phyloP scores from a whole-genome alignment of 2,329 filamentous ascomycete genomes.

The Blumeriella jaapii region DNA sequence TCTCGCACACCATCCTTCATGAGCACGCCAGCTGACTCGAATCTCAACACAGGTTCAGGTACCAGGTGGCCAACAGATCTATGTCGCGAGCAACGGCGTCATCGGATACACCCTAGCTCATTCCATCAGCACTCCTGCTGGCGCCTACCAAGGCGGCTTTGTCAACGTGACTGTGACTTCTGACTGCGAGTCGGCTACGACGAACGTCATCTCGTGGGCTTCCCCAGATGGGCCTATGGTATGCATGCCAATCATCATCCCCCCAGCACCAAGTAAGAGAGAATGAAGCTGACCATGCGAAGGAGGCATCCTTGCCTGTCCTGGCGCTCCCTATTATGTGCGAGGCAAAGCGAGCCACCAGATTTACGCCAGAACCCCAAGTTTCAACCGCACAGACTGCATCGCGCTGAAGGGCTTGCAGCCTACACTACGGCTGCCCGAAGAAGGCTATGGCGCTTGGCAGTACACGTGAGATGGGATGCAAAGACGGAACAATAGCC shows the following conservation, averaged over 20 bases:
- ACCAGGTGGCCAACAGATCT: constrained; percentile 52
- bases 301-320: constrained; percentile 12
- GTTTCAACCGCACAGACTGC: constrained; percentile 11
- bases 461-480: constrained; percentile 9
- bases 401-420: constrained; percentile 7
- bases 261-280: neutral
- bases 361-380: constrained; percentile 10
- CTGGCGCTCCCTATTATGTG: neutral
- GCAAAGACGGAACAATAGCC: too few species aligned
- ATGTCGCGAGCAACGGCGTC: constrained; percentile 41
- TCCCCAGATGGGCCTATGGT: constrained; percentile 2
- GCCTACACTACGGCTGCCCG: neutral
- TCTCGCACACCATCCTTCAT: neutral
- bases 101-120: constrained; percentile 41
- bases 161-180: constrained; percentile 3
- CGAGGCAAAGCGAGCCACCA: constrained; percentile 1
- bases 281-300: neutral
- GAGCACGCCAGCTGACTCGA: too few species aligned
- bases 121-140: constrained; percentile 3
- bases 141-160: constrained; percentile 4
- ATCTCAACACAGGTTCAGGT: constrained; percentile 28
- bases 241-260: neutral
- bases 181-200: neutral
- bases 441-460: constrained; percentile 9
- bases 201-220: constrained; percentile 2